Conservation (phyloP, 805 yeast species). For the Barnettozyma sucrosica region DNA sequence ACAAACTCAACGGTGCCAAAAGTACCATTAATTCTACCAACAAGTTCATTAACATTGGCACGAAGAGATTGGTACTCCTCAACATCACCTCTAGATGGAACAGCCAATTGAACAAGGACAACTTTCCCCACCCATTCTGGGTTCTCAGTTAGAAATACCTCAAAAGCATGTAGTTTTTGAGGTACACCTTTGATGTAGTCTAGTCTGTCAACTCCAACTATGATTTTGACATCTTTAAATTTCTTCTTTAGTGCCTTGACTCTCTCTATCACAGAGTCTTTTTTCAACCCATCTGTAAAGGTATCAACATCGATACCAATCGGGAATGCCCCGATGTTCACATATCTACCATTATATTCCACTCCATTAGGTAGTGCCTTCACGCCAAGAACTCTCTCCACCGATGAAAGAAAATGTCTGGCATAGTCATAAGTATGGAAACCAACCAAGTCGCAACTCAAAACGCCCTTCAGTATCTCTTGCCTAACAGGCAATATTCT, state of each 20-base stretch:
- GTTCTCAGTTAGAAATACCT: constrained; percentile 82
- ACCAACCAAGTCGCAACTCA: constrained; percentile 92
- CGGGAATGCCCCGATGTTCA: constrained; percentile 95
- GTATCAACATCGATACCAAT: constrained; percentile 96
- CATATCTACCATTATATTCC: constrained; percentile 65
- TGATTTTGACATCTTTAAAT: constrained; percentile 71
- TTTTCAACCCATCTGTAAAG: constrained; percentile 71
- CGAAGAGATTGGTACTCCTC: constrained; percentile 94
- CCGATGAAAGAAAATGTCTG: constrained; percentile 88
- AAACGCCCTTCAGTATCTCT: constrained; percentile 85
- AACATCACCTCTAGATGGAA: constrained; percentile 95
- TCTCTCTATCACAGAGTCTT: constrained; percentile 57
- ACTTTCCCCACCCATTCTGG: constrained; percentile 99
- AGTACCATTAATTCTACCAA: constrained; percentile 92
- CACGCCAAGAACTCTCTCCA: constrained; percentile 74
- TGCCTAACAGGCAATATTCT: constrained; percentile 92
- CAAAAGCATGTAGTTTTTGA: constrained; percentile 93
- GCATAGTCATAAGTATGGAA: constrained; percentile 99
- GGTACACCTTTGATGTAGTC: constrained; percentile 99
- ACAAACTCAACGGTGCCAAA: constrained; percentile 97
- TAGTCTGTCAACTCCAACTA: constrained; percentile 93
- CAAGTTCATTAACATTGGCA: constrained; percentile 91
- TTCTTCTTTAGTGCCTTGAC: constrained; percentile 58
- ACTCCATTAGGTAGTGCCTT: constrained; percentile 90
- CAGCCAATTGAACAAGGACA: constrained; percentile 92